Evolutionary conservation across 2,329 filamentous ascomycete genomes (phyloP), one percentile per base, ranked within the genome.

Genomic region (Cytospora leucostoma): DNA sequence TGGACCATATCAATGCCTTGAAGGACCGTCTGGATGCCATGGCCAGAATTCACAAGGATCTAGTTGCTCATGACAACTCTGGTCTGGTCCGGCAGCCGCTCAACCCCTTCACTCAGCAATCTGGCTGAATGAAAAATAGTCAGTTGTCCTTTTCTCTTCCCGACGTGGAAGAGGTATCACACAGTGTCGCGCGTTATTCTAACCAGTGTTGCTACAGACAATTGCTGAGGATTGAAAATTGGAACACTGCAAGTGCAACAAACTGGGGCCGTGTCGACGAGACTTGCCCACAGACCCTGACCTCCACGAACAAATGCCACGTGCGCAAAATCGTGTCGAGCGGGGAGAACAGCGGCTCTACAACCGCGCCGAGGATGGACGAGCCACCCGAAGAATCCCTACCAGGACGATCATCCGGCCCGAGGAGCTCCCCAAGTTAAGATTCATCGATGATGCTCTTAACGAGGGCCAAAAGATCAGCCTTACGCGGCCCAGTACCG

Each of bases 1-100:
- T 85, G 66, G 78, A 84, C 65, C 80, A 83, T 61, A 79, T 88
- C 69, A 74, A 73, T 65, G 78, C 80, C 63, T 79, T 83, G 57
- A 80, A 83, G 74, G 77, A 76, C 54, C 81, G 79, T 66, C 74
- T 87, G 50, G 71, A 74, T 59, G 77, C 79, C 69, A 84, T 87
- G 81, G 75, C 77, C 54, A 82, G 80, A 73, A 81, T 86, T 66
- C 77, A 76, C 55, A 72, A 75, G 68, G 74, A 75, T 67, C 68
- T 80, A 47, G 67, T 72, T 33, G 66, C 70, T 33, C 66, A 71
- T 65, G 74, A 74, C 70, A 75, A 75, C 69, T 63, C 69, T 37
- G 67, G 70, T 21, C 64, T 66, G 53, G 64, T 68, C 55, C 71
- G 73, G 65, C 69, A 74, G 13, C 74, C 74, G 66, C 71, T 72